Evolutionary conservation across 805 yeast species (phyloP).

Genomic region (Saturnispora sekii): DNA sequence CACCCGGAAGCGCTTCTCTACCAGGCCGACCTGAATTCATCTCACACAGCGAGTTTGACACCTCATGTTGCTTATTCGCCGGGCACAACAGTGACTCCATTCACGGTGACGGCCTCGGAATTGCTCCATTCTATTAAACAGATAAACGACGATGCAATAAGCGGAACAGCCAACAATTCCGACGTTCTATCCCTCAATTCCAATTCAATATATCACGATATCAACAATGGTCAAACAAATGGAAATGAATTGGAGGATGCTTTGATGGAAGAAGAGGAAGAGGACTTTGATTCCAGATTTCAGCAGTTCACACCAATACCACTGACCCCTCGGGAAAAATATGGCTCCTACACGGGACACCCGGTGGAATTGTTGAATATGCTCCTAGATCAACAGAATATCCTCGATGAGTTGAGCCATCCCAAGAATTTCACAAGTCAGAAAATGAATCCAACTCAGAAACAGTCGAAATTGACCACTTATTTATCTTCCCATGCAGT

Average conservation of each 20-base stretch:
- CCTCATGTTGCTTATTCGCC: conserved; percentile 18
- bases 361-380: conserved; percentile 23
- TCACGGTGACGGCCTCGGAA: conserved; percentile 25
- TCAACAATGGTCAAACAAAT: neutral
- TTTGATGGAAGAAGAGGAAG: neutral
- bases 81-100: conserved; percentile 13
- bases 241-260: neutral
- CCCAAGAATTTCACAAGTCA: conserved; percentile 21
- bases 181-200: conserved; percentile 2
- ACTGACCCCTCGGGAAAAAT: neutral
- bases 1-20: neutral
- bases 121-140: conserved; percentile 26
- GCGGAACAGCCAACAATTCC: neutral
- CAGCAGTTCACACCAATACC: conserved; percentile 4
- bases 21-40: neutral
- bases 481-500: conserved; percentile 27
- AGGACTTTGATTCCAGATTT: neutral
- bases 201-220: neutral
- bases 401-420: conserved; percentile 27
- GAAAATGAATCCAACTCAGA: neutral
- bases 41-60: conserved; percentile 14
- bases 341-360: conserved; percentile 3
- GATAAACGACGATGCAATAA: conserved; percentile 1
- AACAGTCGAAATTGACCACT: conserved; percentile 20
- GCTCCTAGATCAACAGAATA: conserved; percentile 28